phyloP scores from a whole-genome alignment of 192 early-diverging fungal genomes.

The Chytriomyces sp. region DNA sequence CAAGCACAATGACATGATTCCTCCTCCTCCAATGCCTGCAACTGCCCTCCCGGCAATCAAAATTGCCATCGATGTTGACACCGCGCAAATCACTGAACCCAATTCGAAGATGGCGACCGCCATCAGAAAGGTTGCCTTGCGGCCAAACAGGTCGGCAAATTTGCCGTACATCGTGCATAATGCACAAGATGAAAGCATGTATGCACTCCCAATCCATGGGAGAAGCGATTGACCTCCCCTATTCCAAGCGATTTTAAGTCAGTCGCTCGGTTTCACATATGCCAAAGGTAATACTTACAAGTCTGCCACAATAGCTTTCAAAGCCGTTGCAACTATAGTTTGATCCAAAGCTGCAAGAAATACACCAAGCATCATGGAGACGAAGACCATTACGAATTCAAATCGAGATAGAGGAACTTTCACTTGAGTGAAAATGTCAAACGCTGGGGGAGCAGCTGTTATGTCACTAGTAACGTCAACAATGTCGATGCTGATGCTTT shows the following conservation, averaged over 20 bases:
- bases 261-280: not conserved
- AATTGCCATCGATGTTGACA: conserved; percentile 58
- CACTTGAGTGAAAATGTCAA: conserved; percentile 11
- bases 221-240: conserved; percentile 61
- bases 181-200: conserved; percentile 68
- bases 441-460: not conserved
- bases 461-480: not conserved
- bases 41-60: conserved; percentile 75
- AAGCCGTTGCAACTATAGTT: conserved; percentile 73
- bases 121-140: conserved; percentile 64
- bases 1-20: conserved; percentile 73
- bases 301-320: conserved; percentile 57
- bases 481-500: no score
- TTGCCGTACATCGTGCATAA: conserved; percentile 51
- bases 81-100: conserved; percentile 80
- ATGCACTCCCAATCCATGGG: conserved; percentile 76
- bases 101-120: conserved; percentile 70
- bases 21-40: conserved; percentile 79
- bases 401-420: not conserved
- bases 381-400: conserved; percentile 13
- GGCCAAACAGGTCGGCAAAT: conserved; percentile 35
- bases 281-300: conserved; percentile 23
- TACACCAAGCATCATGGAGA: conserved; percentile 56
- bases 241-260: conserved; percentile 32
- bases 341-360: conserved; percentile 71